Evolutionary conservation across 2,329 filamentous ascomycete species (phyloP).

Genomic region (Pyricularia pennisetigena): DNA sequence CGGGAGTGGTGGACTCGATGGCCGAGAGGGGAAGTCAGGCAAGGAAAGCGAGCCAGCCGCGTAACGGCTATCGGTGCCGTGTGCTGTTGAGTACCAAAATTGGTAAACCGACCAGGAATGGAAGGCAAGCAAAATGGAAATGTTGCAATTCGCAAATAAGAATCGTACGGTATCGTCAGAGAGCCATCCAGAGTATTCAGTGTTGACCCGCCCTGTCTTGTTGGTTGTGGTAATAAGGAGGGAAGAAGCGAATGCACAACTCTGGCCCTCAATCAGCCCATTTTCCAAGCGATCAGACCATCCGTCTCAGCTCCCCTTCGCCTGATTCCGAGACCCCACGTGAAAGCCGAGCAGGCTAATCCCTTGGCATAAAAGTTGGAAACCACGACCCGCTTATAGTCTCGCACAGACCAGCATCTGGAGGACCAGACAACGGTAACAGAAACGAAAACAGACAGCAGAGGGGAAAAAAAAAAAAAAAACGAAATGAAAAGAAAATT

Average conservation of each 20-base stretch:
- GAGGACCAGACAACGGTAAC: no score
- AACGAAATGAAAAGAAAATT: background rate
- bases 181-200: background rate
- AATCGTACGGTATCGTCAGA: conserved; percentile 5
- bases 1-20: conserved; percentile 1
- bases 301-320: conserved; percentile 3
- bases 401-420: background rate
- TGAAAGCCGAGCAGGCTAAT: background rate
- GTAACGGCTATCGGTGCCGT: conserved; percentile 1
- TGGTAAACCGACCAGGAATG: background rate
- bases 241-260: background rate
- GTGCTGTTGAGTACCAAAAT: background rate
- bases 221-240: conserved; percentile 1
- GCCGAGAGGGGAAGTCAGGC: background rate
- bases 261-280: conserved; percentile 4
- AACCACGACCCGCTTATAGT: background rate
- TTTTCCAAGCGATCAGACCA: conserved; percentile 7
- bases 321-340: conserved; percentile 1
- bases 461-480: background rate
- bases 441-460: no score
- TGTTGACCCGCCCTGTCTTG: conserved; percentile 4
- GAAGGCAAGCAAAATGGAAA: background rate
- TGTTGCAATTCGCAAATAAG: background rate
- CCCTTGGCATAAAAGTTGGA: background rate
- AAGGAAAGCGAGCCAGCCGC: background rate